Evolutionary conservation across 192 early-diverging fungal species (phyloP), one percentile per base, ranked within the genome.

Genomic region (Linnemannia exigua): DNA sequence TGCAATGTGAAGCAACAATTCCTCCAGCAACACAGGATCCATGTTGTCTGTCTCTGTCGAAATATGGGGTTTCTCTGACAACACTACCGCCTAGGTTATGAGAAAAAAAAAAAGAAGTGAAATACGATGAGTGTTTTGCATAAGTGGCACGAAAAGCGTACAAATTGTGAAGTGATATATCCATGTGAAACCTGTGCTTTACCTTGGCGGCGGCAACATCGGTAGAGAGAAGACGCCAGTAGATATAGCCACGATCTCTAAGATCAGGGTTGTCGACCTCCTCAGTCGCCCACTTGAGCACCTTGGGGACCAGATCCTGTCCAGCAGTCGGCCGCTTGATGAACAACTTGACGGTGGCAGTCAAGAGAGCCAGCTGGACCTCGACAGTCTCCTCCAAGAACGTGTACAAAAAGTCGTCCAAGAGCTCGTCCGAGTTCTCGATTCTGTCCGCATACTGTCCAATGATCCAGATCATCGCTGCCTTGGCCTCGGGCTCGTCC

Each of bases 381-480:
- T 98, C 93, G 19, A 93, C 92, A 11, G 95, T 92, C 74, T 99
- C 98, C 31, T 98, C 97, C 84, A 96, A 88, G 78, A 99, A 98
- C 7, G 92, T 94, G 58, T 97, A 97, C 38, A 99, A 81, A 87
- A 99, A 99, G 70, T 91, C 92, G 15, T 93, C 95, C 50, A 99
- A 89, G 28, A 99, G 88, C 72, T 95, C 96, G 88, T 97, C 95
- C 7, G 99, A 95, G 88, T 99, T 99, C 66, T 98, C 98, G 79
- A 99, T 99, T 41, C 98, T 90, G 82, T 98, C 97, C 11, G 98
- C 95, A 85, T 99, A 99, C 89, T 99, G 97, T 1, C 99, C 99
- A 86, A 99, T 95, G 72, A 99, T 99, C 99, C 99, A 99, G 70
- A 99, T 97, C 95, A 99, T 96, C n/a, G 97, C 96, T 4, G 97